Percentiles rank a stretch among this genome's conserved stretches.
Evolutionary conservation across 2,329 filamentous ascomycete genomes (phyloP).

Genomic region (Dichotomopilus funicola): DNA sequence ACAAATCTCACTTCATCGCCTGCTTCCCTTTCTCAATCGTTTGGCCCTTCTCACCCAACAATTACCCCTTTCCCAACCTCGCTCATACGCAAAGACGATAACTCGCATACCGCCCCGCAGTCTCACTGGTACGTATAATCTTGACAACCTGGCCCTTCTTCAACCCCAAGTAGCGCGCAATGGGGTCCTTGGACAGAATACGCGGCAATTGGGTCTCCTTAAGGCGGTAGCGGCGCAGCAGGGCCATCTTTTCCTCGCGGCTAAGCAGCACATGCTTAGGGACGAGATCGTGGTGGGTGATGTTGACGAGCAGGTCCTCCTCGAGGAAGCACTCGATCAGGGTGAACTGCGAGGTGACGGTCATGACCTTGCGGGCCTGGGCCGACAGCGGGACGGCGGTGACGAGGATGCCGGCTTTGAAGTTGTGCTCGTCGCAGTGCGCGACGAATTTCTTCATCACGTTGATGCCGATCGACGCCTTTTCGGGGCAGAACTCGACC

Average conservation of each 20-base stretch:
- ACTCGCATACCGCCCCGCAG: slow-evolving; percentile 91
- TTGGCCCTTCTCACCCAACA: not conserved
- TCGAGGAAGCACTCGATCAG: slow-evolving; percentile 94
- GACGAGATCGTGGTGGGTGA: slow-evolving; percentile 94
- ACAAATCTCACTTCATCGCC: not conserved
- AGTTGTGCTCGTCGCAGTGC: slow-evolving; percentile 70
- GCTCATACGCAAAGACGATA: slow-evolving; percentile 65
- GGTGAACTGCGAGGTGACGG: slow-evolving; percentile 65
- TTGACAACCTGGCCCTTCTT: slow-evolving; percentile 93
- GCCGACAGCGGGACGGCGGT: slow-evolving; percentile 76
- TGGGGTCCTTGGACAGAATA: slow-evolving; percentile 85
- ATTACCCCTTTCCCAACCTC: not conserved
- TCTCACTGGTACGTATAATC: slow-evolving; percentile 94
- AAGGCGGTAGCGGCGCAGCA: slow-evolving; percentile 84
- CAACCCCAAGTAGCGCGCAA: slow-evolving; percentile 85
- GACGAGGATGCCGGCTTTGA: slow-evolving; percentile 86
- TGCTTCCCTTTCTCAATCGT: not conserved
- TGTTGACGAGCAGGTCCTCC: slow-evolving; percentile 93
- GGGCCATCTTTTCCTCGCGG: slow-evolving; percentile 76
- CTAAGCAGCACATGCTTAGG: slow-evolving; percentile 89
- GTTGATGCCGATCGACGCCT: slow-evolving; percentile 78
- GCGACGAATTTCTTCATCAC: slow-evolving; percentile 87
- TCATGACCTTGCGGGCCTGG: slow-evolving; percentile 80
- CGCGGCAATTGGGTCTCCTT: slow-evolving; percentile 96
- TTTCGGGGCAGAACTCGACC: slow-evolving; percentile 73